These are phyloP conservation scores for Mycena albidolilacea DNA, from an alignment of 768 basidiomycete species.

Conservation along the genomic window DNA sequence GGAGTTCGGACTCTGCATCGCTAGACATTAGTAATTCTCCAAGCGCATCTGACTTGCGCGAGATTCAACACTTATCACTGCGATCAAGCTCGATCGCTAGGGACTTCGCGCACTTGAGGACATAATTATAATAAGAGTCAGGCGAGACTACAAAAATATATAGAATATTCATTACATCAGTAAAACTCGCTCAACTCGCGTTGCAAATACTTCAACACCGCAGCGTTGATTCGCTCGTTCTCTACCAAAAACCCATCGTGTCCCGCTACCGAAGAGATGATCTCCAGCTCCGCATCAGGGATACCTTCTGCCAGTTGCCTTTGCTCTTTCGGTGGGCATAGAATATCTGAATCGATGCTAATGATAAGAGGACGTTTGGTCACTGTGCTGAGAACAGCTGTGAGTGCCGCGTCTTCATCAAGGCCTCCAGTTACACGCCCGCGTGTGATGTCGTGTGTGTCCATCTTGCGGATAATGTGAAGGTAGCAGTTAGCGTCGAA, in stretches of 20 bases:
- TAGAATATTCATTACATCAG: no score
- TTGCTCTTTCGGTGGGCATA: constrained; percentile 94
- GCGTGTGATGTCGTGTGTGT: constrained; percentile 92
- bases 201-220: constrained; percentile 80
- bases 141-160: no score
- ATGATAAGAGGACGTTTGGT: constrained; percentile 87
- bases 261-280: constrained; percentile 88
- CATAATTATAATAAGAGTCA: no score
- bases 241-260: constrained; percentile 98
- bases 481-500: constrained; percentile 98
- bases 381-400: constrained; percentile 73
- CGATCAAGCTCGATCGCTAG: no score
- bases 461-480: constrained; percentile 89
- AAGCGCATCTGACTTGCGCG: no score
- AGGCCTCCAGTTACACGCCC: constrained; percentile 55
- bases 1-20: no score
- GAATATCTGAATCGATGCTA: constrained; percentile 92
- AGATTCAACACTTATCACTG: no score
- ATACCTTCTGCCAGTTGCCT: constrained; percentile 84
- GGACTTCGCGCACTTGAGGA: no score
- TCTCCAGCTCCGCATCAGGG: constrained; percentile 83
- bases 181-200: constrained; percentile 83
- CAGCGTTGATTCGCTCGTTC: constrained; percentile 91
- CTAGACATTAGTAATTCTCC: no score
- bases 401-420: constrained; percentile 58